A percentile compares a stretch with the other conserved stretches of the same genome.
Evolutionary conservation across 805 yeast genomes (phyloP).

Genomic region (Candida broadrunensis): DNA sequence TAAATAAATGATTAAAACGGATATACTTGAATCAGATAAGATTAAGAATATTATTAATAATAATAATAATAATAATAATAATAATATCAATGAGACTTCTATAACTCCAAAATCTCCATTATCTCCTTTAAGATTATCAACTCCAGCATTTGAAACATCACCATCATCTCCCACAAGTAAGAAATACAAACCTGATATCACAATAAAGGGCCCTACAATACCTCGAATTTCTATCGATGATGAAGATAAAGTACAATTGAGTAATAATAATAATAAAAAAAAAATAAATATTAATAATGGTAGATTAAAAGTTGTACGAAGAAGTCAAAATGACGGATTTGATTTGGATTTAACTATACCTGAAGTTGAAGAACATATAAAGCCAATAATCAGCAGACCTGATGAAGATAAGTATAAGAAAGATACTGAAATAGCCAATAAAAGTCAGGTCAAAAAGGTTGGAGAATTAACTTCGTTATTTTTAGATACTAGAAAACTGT

Average conservation of each 20-base stretch:
- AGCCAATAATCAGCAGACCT: not conserved
- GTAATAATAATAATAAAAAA: too few species aligned
- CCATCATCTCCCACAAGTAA: not conserved
- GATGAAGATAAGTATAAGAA: not conserved
- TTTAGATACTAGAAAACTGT: conserved; percentile 39
- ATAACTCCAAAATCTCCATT: conserved; percentile 4
- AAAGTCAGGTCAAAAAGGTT: conserved; percentile 14
- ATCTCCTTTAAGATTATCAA: conserved; percentile 8
- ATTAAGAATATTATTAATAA: too few species aligned
- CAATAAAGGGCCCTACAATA: too few species aligned
- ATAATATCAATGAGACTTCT: too few species aligned
- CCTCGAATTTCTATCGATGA: too few species aligned
- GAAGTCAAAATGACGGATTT: conserved; percentile 4
- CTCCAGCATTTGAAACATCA: not conserved
- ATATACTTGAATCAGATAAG: too few species aligned
- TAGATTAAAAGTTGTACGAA: not conserved
- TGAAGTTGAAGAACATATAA: not conserved
- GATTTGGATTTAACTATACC: conserved; percentile 4
- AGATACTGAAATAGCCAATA: not conserved
- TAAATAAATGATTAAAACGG: too few species aligned
- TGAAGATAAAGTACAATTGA: too few species aligned
- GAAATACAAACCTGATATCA: too few species aligned
- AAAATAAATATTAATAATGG: too few species aligned
- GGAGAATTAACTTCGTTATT: conserved; percentile 33
- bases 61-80: too few species aligned